Percentiles rank a stretch among this genome's conserved stretches.
phyloP scores from a whole-genome alignment of 2,329 filamentous ascomycete species.

The Didymella arachidicola region DNA sequence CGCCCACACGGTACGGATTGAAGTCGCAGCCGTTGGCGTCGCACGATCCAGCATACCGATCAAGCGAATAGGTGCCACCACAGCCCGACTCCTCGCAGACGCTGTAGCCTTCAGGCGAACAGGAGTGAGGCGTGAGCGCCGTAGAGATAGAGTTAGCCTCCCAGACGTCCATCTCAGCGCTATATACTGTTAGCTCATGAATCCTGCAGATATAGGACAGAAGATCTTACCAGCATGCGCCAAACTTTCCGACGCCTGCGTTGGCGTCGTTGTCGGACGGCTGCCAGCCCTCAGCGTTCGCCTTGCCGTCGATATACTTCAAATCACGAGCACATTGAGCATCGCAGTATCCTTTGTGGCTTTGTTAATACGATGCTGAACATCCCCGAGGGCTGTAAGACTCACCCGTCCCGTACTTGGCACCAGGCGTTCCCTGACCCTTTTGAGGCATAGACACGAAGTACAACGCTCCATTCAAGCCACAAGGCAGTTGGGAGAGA shows the following conservation, averaged over 20 bases:
- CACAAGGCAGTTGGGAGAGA: constrained; percentile 70
- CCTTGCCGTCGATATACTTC: constrained; percentile 62
- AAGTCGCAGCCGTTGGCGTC: constrained; percentile 73
- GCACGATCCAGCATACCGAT: constrained; percentile 69
- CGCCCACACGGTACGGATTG: constrained; percentile 67
- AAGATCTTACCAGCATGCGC: constrained; percentile 63
- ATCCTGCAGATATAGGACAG: neutral
- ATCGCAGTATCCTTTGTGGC: constrained; percentile 48
- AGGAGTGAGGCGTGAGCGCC: constrained; percentile 71
- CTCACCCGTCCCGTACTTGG: constrained; percentile 62
- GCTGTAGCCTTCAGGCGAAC: constrained; percentile 59
- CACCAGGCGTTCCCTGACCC: constrained; percentile 57
- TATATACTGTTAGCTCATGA: constrained; percentile 44
- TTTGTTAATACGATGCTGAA: neutral
- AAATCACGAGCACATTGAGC: constrained; percentile 52
- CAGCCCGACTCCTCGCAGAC: constrained; percentile 60
- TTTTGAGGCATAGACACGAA: constrained; percentile 64
- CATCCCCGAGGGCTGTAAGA: neutral
- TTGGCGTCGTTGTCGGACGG: constrained; percentile 62
- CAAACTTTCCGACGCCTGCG: constrained; percentile 61
- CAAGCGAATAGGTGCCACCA: constrained; percentile 57
- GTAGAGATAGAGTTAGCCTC: constrained; percentile 71
- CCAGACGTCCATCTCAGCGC: constrained; percentile 66
- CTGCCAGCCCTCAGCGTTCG: constrained; percentile 63
- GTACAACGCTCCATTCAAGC: constrained; percentile 66